Evolutionary conservation across 2,329 filamentous ascomycete species (phyloP).

Genomic region (Exophiala dermatitidis): DNA sequence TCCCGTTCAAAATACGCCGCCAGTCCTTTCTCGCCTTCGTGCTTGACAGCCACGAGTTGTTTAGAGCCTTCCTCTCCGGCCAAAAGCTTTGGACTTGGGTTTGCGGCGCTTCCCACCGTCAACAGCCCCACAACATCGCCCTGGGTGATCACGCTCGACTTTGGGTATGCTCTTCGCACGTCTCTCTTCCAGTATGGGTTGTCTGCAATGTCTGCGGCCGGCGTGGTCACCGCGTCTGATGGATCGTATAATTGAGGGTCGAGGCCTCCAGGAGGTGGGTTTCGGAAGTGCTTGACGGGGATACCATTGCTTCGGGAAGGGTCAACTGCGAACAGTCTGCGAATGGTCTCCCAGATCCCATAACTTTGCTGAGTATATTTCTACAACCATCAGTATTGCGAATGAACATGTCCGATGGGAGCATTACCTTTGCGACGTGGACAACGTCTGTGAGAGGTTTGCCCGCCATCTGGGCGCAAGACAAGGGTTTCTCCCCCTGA

Average conservation of each 20-base stretch:
- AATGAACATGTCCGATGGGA: neutral
- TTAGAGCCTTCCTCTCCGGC: conserved; percentile 66
- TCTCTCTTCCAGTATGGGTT: conserved; percentile 98
- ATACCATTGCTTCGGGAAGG: conserved; percentile 83
- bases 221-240: conserved; percentile 67
- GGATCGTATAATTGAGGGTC: conserved; percentile 63
- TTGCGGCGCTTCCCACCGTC: conserved; percentile 71
- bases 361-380: conserved; percentile 93
- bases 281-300: conserved; percentile 88
- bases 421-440: conserved; percentile 15
- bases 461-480: conserved; percentile 18
- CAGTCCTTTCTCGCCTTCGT: conserved; percentile 67
- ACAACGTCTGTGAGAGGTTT: conserved; percentile 22
- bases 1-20: conserved; percentile 66
- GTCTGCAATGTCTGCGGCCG: conserved; percentile 81
- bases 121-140: conserved; percentile 78
- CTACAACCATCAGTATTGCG: conserved; percentile 41
- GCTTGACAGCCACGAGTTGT: conserved; percentile 67
- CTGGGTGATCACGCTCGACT: conserved; percentile 71
- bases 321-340: conserved; percentile 71
- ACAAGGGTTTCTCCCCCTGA: neutral
- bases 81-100: conserved; percentile 68
- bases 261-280: conserved; percentile 68
- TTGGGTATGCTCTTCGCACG: conserved; percentile 71
- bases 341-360: conserved; percentile 80